A percentile compares a stretch with the other conserved stretches of the same genome.
phyloP scores from a whole-genome alignment of 305 asterid genomes.

The Fraxinus baroniana region DNA sequence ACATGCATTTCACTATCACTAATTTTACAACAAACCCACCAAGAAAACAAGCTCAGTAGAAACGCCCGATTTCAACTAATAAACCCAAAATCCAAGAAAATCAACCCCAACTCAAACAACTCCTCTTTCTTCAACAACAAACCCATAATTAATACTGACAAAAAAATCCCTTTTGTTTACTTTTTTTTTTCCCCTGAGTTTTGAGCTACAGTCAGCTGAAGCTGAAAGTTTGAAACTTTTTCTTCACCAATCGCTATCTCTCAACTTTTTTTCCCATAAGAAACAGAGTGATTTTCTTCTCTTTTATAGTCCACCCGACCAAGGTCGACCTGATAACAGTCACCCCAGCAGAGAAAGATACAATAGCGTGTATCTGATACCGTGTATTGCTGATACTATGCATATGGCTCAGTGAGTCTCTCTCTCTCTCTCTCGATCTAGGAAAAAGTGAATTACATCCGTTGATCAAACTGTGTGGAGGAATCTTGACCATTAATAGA shows the following conservation, averaged over 20 bases:
- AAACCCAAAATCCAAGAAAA: slow-evolving; percentile 4
- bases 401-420: slow-evolving; percentile 47
- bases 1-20: slow-evolving; percentile 21
- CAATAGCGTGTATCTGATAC: slow-evolving; percentile 16
- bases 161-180: not conserved
- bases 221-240: slow-evolving; percentile 30
- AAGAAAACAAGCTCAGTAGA: not conserved
- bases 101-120: slow-evolving; percentile 33
- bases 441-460: slow-evolving; percentile 32
- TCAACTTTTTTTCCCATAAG: slow-evolving; percentile 23
- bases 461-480: slow-evolving; percentile 36
- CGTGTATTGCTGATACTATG: slow-evolving; percentile 28
- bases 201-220: slow-evolving; percentile 25
- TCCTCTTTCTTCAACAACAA: slow-evolving; percentile 29
- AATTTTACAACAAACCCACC: slow-evolving; percentile 19
- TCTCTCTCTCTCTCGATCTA: slow-evolving; percentile 14
- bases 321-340: slow-evolving; percentile 44
- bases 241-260: slow-evolving; percentile 27
- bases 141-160: slow-evolving; percentile 30
- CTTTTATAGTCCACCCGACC: slow-evolving; percentile 90
- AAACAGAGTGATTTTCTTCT: slow-evolving; percentile 31
- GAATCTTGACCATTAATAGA: slow-evolving; percentile 38
- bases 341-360: slow-evolving; percentile 13
- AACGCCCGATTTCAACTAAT: slow-evolving; percentile 16
- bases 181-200: slow-evolving; percentile 23